Base-by-base conservation (phyloP, 129 eudicot species). In the Centella asiatica region DNA sequence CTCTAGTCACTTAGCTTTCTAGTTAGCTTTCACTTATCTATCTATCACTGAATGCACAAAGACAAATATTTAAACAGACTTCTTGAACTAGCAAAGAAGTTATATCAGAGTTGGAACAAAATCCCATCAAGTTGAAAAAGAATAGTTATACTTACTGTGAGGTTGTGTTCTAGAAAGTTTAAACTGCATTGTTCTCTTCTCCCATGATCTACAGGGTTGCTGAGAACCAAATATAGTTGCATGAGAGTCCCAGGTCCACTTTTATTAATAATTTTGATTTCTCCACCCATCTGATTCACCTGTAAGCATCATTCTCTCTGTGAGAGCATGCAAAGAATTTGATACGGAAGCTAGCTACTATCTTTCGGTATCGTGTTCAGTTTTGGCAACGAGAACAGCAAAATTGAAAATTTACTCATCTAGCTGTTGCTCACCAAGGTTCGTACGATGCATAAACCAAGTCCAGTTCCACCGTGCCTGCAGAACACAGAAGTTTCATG, bases 381-480 rank as follows among this genome's bases (percentile, higher is more conserved):
- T 49, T 65, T 33, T 12, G 42, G 52, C 45, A n/a, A n/a, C n/a
- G n/a, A n/a, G n/a, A n/a, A n/a, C n/a, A n/a, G n/a, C n/a, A n/a
- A n/a, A n/a, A n/a, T n/a, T n/a, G n/a, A n/a, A n/a, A n/a, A n/a
- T n/a, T n/a, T n/a, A n/a, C n/a, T n/a, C n/a, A n/a, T n/a, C n/a
- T n/a, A n/a, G n/a, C n/a, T 40, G 29, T 36, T 29, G 31, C 95
- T 87, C 67, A 92, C 98, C 94, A 92, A 69, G 67, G 94, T 87
- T 63, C 95, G 73, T 50, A 92, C 98, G 27, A 92, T 92, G 87
- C 98, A 92, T 69, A 92, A 80, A 55, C 98, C 98, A 68, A 92
- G 86, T 67, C 98, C 98, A 32, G 98, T 92, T 45, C 98, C 98
- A 57, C 98, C 98, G 74, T 92, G 98, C 95, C 98, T 92, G 83